Evolutionary conservation across 345 rosid species (phyloP).

Genomic region (thale cress (Arabidopsis thaliana)): TAIR10.1 NC_003075.7:10434501-10435000

Average conservation of each 20-base stretch:
- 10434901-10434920: conserved; percentile 99
- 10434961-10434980: conserved; percentile 39
- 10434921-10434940: conserved; percentile 99
- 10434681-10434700: conserved; percentile 1
- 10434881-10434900: conserved; percentile 96
- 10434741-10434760: conserved; percentile 2
- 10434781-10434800: conserved; percentile 9
- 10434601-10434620: conserved; percentile 17
- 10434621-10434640: conserved; percentile 2
- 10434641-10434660: not conserved
- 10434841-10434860: conserved; percentile 99
- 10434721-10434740: not conserved
- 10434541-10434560: conserved; percentile 99
- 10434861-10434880: conserved; percentile 99
- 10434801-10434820: conserved; percentile 1
- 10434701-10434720: not conserved
- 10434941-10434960: conserved; percentile 71
- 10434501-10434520: conserved; percentile 99
- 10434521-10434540: conserved; percentile 93
- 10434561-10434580: conserved; percentile 25
- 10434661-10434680: conserved; percentile 20
- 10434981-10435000: conserved; percentile 27
- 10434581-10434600: conserved; percentile 27
- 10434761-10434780: conserved; percentile 25
- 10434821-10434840: conserved; percentile 49